A percentile compares a stretch with the other conserved stretches of the same genome.
Evolutionary conservation across 148 eudicot species (phyloP).

Genomic region (Rhododendron ovatum): DNA sequence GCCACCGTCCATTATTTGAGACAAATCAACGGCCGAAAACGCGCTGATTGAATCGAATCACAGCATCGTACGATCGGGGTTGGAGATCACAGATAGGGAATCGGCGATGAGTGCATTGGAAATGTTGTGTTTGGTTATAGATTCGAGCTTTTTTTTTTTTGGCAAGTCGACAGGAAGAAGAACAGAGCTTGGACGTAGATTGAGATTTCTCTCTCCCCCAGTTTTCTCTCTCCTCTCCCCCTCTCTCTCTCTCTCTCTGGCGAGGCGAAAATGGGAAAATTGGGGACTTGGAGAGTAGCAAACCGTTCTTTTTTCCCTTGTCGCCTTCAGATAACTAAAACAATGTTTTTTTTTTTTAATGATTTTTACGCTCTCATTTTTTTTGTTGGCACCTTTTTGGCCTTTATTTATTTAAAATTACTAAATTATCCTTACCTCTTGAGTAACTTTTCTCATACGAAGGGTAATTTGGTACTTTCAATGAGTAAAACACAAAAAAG

Average conservation of each 20-base stretch:
- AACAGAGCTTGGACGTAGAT: neutral
- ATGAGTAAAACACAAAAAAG: neutral
- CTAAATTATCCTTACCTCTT: too few species aligned
- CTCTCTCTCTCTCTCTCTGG: constrained; percentile 8
- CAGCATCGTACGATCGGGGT: neutral
- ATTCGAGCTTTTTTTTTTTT: neutral
- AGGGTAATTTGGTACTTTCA: too few species aligned
- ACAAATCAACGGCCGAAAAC: neutral
- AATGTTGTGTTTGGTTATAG: neutral
- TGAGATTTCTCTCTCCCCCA: neutral
- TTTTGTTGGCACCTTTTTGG: too few species aligned
- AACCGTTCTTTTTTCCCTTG: neutral
- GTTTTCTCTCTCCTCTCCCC: neutral
- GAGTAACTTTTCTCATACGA: neutral
- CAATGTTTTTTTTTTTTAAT: neutral
- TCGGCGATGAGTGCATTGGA: constrained; percentile 5
- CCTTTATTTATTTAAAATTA: too few species aligned
- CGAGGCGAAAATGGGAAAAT: constrained; percentile 12
- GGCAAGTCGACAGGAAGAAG: neutral
- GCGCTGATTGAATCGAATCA: constrained; percentile 4
- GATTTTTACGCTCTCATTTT: neutral
- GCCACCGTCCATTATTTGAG: constrained; percentile 41
- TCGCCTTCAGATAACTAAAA: neutral
- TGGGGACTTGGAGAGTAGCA: neutral
- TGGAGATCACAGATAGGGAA: constrained; percentile 1